Evolutionary conservation across 768 basidiomycete species (phyloP).

Genomic region (Leccinum broughii): DNA sequence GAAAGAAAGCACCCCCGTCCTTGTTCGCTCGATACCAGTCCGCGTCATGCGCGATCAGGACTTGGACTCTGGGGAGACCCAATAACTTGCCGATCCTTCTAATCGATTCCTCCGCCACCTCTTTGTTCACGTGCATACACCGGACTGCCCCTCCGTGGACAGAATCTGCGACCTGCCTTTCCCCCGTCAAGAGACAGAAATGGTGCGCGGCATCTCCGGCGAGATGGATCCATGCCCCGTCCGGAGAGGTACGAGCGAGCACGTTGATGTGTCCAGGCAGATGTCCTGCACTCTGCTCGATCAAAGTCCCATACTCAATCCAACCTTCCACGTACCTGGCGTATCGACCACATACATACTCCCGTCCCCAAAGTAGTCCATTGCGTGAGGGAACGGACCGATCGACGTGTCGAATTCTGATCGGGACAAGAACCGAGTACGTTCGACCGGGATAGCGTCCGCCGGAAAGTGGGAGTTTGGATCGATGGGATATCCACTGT

Average conservation of each 20-base stretch:
- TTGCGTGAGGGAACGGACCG: constrained; percentile 48
- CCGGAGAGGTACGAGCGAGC: constrained; percentile 52
- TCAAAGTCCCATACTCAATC: not conserved
- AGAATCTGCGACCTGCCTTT: constrained; percentile 36
- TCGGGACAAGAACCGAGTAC: constrained; percentile 37
- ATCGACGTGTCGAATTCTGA: constrained; percentile 37
- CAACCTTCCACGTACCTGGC: constrained; percentile 30
- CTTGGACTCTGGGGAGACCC: not conserved
- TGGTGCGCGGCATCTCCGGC: constrained; percentile 57
- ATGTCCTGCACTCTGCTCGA: constrained; percentile 35
- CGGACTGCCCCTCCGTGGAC: constrained; percentile 21
- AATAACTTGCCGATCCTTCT: not conserved
- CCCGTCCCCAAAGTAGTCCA: constrained; percentile 57
- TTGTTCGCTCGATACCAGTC: not conserved
- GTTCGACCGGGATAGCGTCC: constrained; percentile 36
- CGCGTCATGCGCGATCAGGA: not conserved
- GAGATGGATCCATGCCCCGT: constrained; percentile 54
- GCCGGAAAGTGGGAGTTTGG: constrained; percentile 33
- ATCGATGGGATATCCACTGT: constrained; percentile 42
- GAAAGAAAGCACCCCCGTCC: not conserved
- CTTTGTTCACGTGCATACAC: constrained; percentile 50
- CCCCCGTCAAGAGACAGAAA: constrained; percentile 45
- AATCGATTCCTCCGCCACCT: not conserved
- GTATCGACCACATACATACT: constrained; percentile 56
- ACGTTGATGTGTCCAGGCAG: constrained; percentile 53